These are phyloP conservation scores for Leavenworthia alabamica DNA, from an alignment of 345 rosid genomes.

Conservation along the genomic window DNA sequence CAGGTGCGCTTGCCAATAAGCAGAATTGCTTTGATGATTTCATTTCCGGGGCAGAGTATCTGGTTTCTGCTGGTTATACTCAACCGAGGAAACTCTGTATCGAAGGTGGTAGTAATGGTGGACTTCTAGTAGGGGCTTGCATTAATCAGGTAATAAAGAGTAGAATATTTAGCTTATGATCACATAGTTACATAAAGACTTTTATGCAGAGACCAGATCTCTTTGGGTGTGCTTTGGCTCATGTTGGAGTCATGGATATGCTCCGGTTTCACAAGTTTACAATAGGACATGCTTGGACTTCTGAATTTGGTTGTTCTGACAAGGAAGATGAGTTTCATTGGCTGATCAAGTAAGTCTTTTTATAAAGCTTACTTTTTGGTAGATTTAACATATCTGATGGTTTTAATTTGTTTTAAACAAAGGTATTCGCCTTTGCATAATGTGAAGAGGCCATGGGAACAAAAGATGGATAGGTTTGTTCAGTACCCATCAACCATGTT, in stretches of 20 bases:
- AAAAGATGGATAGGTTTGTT: constrained; percentile 28
- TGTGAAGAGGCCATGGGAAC: constrained; percentile 92
- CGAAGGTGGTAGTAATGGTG: constrained; percentile 98
- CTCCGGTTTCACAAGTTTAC: constrained; percentile 91
- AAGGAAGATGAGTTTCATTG: constrained; percentile 83
- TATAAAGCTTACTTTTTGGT: not conserved
- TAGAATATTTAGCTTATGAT: not conserved
- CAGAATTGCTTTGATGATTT: constrained; percentile 95
- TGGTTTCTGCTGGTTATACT: constrained; percentile 74
- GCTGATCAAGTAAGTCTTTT: constrained; percentile 66
- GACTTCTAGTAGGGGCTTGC: constrained; percentile 90
- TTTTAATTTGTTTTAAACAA: not conserved
- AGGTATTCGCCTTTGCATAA: constrained; percentile 97
- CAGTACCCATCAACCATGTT: constrained; percentile 92
- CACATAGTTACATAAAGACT: not conserved
- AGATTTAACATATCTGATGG: not conserved
- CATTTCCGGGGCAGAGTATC: constrained; percentile 69
- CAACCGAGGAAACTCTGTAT: constrained; percentile 66
- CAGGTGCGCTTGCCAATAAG: constrained; percentile 68
- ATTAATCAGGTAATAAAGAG: constrained; percentile 70
- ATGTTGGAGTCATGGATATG: constrained; percentile 99
- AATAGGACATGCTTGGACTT: constrained; percentile 95
- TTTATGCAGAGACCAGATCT: constrained; percentile 83
- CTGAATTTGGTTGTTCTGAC: constrained; percentile 85
- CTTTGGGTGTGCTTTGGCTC: constrained; percentile 95